Evolutionary conservation across 768 basidiomycete species (phyloP), one percentile per base, ranked within the genome.

Genomic region (Chalciporus piperatus): DNA sequence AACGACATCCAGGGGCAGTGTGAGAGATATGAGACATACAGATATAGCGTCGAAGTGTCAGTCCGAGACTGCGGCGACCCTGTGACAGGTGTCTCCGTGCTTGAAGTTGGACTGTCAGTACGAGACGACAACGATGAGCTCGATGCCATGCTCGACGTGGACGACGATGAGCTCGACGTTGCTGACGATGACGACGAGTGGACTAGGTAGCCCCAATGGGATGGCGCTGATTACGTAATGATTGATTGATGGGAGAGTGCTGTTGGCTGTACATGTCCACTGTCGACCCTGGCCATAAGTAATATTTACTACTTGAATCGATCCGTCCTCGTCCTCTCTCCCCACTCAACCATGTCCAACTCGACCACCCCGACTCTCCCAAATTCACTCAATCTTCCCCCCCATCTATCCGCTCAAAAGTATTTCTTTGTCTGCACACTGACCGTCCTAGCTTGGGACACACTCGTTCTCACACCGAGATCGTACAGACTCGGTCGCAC

Each of bases 371-470:
- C 48, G 32, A 2, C 9, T 0, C 66, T 92, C 8, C 90, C 90
- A 16, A 68, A 75, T 48, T 87, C 83, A 20, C 83, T 92, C 63
- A 74, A 86, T 58, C 80, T 92, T 6, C 79, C 90, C 0, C 79
- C 90, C 2, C 90, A 89, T 66, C 76, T 92, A 32, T 82, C 80
- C 27, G 90, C 90, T 0, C 90, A 92, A 76, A 92, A 92, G 70
- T 93, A 93, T 61, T 91, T 92, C 66, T 81, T 89, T 42, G 91
- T 92, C 57, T 93, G 90, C 74, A 89, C 90, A 0, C 81, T 93
- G 56, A 93, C 90, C 48, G 88, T 93, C 50, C 87, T 89, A 0
- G 90, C 90, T 7, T 92, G 91, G 90, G 90, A 93, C 61, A 84
- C 89, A 32, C 82, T 93, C 60, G 90, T 93, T 32, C 79, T 93